Percentiles rank a stretch among this genome's conserved stretches.
These are phyloP conservation scores for Fusarium avenaceum DNA, from an alignment of 2,329 filamentous ascomycete genomes.

Conservation along the genomic window DNA sequence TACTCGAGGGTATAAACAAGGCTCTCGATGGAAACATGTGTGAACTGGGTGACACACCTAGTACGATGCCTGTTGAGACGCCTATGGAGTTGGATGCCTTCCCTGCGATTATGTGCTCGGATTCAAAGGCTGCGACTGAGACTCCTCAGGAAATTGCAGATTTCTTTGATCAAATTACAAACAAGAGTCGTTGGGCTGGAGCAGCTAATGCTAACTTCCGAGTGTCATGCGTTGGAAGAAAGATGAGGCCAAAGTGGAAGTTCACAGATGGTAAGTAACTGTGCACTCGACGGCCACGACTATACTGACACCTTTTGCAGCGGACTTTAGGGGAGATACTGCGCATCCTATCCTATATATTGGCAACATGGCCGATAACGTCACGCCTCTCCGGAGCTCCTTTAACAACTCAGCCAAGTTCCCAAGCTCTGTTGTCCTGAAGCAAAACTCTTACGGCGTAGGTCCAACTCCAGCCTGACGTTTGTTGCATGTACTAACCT, in stretches of 20 bases:
- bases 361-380: conserved; percentile 61
- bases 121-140: conserved; percentile 52
- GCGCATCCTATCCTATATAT: conserved; percentile 62
- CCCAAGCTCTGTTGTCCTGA: conserved; percentile 60
- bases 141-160: conserved; percentile 53
- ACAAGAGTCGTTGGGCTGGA: conserved; percentile 59
- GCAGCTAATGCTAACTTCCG: conserved; percentile 59
- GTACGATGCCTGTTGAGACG: conserved; percentile 48
- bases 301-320: conserved; percentile 32
- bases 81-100: conserved; percentile 56
- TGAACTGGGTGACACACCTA: conserved; percentile 47
- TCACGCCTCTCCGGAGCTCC: conserved; percentile 63
- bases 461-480: conserved; percentile 34
- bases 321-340: conserved; percentile 54
- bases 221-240: conserved; percentile 56
- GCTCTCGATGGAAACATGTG: conserved; percentile 37
- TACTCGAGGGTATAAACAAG: conserved; percentile 26
- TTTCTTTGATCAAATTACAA: conserved; percentile 52
- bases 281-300: too few species aligned
- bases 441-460: conserved; percentile 66
- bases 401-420: conserved; percentile 61
- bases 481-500: not conserved
- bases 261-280: conserved; percentile 52
- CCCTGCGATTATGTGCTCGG: conserved; percentile 62
- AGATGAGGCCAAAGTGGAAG: conserved; percentile 56